Conservation (phyloP, 2,329 filamentous ascomycete genomes). For the Alternaria sp. region DNA sequence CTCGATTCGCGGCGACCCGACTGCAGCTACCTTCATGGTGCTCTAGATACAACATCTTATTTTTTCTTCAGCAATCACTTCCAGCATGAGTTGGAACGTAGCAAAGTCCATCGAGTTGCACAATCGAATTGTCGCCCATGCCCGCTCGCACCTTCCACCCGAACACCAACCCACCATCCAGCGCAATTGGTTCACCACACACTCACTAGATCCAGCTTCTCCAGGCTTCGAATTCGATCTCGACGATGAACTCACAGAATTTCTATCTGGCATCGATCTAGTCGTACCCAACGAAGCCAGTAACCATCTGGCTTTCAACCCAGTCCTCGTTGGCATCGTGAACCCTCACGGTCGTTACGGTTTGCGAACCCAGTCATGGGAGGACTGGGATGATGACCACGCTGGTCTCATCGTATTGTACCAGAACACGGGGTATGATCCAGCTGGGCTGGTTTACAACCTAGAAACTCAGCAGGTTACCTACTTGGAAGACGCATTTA, state of each 20-base stretch:
- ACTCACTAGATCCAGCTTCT: background rate
- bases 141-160: background rate
- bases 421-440: background rate
- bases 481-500: background rate
- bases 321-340: background rate
- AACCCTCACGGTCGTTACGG: background rate
- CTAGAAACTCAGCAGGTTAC: background rate
- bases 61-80: background rate
- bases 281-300: background rate
- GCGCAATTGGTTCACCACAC: background rate
- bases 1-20: no score
- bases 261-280: background rate
- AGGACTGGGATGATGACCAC: background rate
- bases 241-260: background rate
- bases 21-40: background rate
- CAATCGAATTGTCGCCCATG: background rate
- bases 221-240: background rate
- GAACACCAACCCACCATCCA: background rate
- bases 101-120: background rate
- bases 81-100: background rate
- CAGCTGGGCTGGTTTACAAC: background rate
- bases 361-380: background rate
- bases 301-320: background rate
- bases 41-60: background rate
- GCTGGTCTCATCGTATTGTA: background rate